Base-by-base conservation (phyloP, 257 asterid genomes). In the Fraxinus americana region DNA sequence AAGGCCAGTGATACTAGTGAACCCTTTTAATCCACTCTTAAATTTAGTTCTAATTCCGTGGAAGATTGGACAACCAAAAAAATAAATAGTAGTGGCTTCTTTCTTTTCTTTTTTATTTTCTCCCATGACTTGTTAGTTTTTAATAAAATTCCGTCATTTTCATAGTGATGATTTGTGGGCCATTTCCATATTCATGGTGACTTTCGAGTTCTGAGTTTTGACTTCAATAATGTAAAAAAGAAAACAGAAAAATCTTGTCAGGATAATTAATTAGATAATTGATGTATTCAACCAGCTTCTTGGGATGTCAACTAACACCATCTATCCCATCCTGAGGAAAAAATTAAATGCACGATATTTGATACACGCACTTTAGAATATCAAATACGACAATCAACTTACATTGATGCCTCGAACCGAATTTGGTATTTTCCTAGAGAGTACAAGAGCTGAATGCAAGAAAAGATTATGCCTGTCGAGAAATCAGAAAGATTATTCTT, bases 381-480 rank as follows among this genome's bases (percentile, higher is more conserved):
- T 59, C 16, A 12, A 27, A 63, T 1, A 27, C 9, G n/a, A 9
- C 8, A 27, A 63, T 11, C 4, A 10, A 76, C 94, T 89, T 82
- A 94, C 98, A 43, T 94, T 94, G 71, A 94, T 66, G 61, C 99
- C 97, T 12, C 90, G 89, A 50, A 91, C 90, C 0, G 99, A 92
- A 48, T 82, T 85, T 3, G 99, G 99, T 63, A 88, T 34, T 86
- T 92, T 91, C 65, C 99, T 80, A 4, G 99, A 89, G 2, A 92
- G 91, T n/a, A 94, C 99, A 35, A 94, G 90, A 4, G 98, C 99
- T 2, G 99, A 94, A 77, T 94, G 99, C 43, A 94, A 92, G 77
- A 91, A 94, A 27, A 94, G 88, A 72, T 94, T 94, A 68, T 94
- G 99, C 80, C 99, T 92, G 91, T 21, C 2, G 4, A 41, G 25